phyloP scores from a whole-genome alignment of 768 basidiomycete genomes.

The Chiua virens region DNA sequence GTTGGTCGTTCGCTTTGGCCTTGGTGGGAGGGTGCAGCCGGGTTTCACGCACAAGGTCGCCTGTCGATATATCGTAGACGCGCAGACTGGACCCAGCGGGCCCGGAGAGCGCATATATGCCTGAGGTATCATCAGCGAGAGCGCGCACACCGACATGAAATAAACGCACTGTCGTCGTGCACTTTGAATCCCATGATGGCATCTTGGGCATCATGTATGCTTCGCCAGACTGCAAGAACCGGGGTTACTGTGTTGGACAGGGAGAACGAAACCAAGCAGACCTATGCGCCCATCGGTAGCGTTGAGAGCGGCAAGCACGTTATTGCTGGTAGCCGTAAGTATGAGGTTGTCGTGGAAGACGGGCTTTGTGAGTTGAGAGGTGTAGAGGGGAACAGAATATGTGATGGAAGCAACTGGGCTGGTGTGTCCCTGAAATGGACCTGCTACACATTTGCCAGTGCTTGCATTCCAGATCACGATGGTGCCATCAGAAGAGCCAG shows the following conservation, averaged over 20 bases:
- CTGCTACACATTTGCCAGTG: too few relatives aligned
- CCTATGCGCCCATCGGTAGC: slow-evolving; percentile 69
- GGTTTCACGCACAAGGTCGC: slow-evolving; percentile 65
- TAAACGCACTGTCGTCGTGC: slow-evolving; percentile 53
- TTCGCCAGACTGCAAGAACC: slow-evolving; percentile 67
- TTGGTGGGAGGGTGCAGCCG: slow-evolving; percentile 49
- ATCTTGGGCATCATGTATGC: slow-evolving; percentile 71
- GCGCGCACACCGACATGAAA: neutral
- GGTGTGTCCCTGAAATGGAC: too few relatives aligned
- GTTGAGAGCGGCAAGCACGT: slow-evolving; percentile 76
- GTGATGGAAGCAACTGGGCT: too few relatives aligned
- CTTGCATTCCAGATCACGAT: too few relatives aligned
- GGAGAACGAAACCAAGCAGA: slow-evolving; percentile 29
- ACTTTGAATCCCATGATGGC: slow-evolving; percentile 62
- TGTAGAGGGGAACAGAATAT: slow-evolving; percentile 60
- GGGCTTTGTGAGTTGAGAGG: slow-evolving; percentile 54
- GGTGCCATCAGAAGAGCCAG: too few relatives aligned
- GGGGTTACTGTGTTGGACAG: slow-evolving; percentile 1
- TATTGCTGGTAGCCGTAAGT: slow-evolving; percentile 65
- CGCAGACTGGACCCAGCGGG: slow-evolving; percentile 68
- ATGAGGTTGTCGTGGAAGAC: slow-evolving; percentile 60
- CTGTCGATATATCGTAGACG: slow-evolving; percentile 61
- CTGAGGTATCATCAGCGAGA: slow-evolving; percentile 36
- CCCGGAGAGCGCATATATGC: slow-evolving; percentile 73
- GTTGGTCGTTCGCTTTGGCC: slow-evolving; percentile 51